These are phyloP conservation scores for Eustoma russellianum DNA, from an alignment of 257 asterid species.

Conservation along the genomic window DNA sequence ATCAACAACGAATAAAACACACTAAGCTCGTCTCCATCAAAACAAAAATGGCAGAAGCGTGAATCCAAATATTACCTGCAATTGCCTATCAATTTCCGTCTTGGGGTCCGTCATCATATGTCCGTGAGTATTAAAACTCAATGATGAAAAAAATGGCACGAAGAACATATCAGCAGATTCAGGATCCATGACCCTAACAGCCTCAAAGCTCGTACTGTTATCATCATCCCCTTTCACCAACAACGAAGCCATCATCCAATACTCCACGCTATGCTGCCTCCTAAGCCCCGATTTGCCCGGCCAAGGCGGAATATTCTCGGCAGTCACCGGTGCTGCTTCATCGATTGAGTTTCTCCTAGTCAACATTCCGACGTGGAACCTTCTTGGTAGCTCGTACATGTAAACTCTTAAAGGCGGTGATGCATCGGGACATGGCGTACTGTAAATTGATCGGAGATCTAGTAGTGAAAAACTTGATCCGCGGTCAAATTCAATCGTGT, in stretches of 20 bases:
- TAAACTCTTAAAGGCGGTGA: constrained; percentile 23
- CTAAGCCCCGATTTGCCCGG: constrained; percentile 30
- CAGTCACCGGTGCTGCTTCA: constrained; percentile 21
- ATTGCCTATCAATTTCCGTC: constrained; percentile 49
- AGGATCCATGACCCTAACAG: constrained; percentile 76
- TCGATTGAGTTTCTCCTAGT: constrained; percentile 4
- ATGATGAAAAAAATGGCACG: constrained; percentile 83
- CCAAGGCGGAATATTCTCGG: constrained; percentile 32
- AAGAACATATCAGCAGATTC: constrained; percentile 62
- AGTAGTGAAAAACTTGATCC: constrained; percentile 16
- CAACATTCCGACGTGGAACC: constrained; percentile 39
- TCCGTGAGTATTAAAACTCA: constrained; percentile 59
- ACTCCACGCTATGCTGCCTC: constrained; percentile 49
- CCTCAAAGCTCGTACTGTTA: constrained; percentile 26
- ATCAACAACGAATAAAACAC: too few species aligned
- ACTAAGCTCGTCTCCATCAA: too few species aligned
- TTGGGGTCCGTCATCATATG: constrained; percentile 48
- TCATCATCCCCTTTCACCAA: constrained; percentile 22
- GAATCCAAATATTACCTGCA: constrained; percentile 51
- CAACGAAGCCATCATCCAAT: constrained; percentile 47
- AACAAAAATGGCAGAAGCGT: not conserved
- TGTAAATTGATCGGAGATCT: constrained; percentile 15
- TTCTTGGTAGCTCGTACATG: constrained; percentile 39
- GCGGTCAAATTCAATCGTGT: constrained; percentile 15
- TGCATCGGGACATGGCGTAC: constrained; percentile 16